phyloP scores from a whole-genome alignment of 441 rosid species.

The Hura crepitans region DNA sequence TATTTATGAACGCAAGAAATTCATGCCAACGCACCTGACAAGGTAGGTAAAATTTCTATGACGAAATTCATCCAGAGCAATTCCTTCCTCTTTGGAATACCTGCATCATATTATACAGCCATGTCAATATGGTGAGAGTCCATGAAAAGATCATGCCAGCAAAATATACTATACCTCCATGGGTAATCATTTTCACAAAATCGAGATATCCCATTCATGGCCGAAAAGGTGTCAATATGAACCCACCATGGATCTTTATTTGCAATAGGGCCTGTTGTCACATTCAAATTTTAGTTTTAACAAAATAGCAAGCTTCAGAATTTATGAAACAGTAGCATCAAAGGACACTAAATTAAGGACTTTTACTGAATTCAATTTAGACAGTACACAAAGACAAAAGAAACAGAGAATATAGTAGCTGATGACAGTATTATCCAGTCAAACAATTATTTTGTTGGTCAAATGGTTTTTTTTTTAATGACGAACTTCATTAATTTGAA shows the following conservation, averaged over 20 bases:
- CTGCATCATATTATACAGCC: conserved; percentile 34
- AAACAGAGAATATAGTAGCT: background rate
- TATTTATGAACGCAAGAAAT: background rate
- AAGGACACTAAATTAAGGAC: background rate
- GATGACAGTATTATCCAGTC: background rate
- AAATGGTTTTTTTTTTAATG: background rate
- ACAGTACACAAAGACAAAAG: background rate
- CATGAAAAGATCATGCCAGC: background rate
- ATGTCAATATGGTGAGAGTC: background rate
- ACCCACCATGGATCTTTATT: conserved; percentile 52
- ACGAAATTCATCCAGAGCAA: conserved; percentile 45
- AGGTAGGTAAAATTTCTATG: conserved; percentile 75
- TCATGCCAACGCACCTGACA: conserved; percentile 48
- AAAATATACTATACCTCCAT: conserved; percentile 61
- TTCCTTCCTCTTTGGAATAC: conserved; percentile 93
- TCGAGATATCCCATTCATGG: conserved; percentile 95
- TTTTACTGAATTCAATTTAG: background rate
- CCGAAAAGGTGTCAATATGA: conserved; percentile 88
- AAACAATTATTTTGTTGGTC: background rate
- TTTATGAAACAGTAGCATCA: background rate
- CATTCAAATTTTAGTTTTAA: conserved; percentile 16
- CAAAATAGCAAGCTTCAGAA: background rate
- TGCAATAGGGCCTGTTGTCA: conserved; percentile 42
- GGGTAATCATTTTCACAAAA: conserved; percentile 74
- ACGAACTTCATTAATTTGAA: background rate